Percentiles rank a stretch among this genome's conserved stretches.
Conservation (phyloP, 176 grass and related monocot species). For the Carex cristatella region DNA sequence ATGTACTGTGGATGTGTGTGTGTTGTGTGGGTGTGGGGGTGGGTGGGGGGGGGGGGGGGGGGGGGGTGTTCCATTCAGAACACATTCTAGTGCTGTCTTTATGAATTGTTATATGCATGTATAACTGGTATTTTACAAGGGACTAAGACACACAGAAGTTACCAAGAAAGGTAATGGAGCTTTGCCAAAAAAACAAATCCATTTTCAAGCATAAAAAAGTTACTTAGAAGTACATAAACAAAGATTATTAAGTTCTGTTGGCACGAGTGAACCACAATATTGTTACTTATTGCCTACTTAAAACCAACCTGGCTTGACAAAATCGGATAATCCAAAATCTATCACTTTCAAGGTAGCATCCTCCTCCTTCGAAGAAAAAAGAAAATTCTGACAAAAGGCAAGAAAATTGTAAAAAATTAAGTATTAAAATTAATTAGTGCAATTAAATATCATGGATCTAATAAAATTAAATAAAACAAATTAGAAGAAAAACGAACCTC, state of each 20-base stretch:
- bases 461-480: neutral
- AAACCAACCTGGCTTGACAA: conserved; percentile 91
- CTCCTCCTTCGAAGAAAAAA: conserved; percentile 80
- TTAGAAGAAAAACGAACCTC: conserved; percentile 47
- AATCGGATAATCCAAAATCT: conserved; percentile 99
- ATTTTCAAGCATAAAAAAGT: neutral
- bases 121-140: neutral
- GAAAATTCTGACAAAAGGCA: conserved; percentile 71
- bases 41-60: too few species aligned
- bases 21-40: too few species aligned
- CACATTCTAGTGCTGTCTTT: neutral
- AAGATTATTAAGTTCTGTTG: conserved; percentile 1
- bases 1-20: neutral
- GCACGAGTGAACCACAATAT: neutral
- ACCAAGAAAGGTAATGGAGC: neutral
- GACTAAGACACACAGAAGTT: neutral
- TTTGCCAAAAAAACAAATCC: neutral
- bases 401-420: neutral
- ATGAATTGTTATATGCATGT: neutral
- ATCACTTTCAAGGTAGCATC: conserved; percentile 86
- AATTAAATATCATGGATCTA: neutral
- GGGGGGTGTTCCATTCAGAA: neutral
- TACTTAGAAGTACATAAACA: neutral
- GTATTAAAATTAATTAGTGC: conserved; percentile 11
- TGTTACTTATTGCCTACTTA: neutral